Base-by-base conservation (phyloP, 768 basidiomycete species). In the Goffeauzyma gilvescens region DNA sequence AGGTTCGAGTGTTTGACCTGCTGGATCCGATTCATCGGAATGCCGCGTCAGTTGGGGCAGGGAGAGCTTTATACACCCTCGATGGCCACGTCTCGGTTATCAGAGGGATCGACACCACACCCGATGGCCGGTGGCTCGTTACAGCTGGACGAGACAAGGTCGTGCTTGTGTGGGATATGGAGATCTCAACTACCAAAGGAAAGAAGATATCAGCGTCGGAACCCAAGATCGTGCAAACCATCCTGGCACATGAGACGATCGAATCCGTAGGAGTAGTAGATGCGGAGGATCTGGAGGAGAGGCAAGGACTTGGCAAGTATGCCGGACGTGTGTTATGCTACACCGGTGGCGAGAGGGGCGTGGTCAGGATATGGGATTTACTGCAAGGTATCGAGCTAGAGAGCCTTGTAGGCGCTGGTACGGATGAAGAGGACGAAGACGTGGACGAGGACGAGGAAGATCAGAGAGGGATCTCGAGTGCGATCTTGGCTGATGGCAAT, bases 31-130 rank as follows among this genome's bases (percentile, higher is more conserved):
- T 71, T 14, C 71, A 76, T 23, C 72, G 73, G 14, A 68, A 71
- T 14, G 41, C 47, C 1, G 46, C 45, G 5, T 50, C 49, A n/a
- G 51, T 52, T 68, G 71, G 38, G 70, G 71, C 27, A 66, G 57
- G 53, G 1, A 79, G 61, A 75, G 84, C 32, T 67, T 50, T 78
- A 45, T 76, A 76, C 9, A 71, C 89, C n/a, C 68, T 98, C 14
- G 89, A 96, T 53, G 93, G 89, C 0, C 93, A 98, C 62, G 81
- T 82, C 31, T 87, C 83, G 27, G 89, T 96, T 27, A 87, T 90
- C 8, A 71, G 93, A 43, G 87, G 85, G 6, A 69, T 96, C 28
- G 85, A 81, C 53, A 74, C 87, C 18, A 80, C 81, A 4, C 22
- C 30, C 31, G 22, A 21, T 14, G 90, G 89, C 10, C 75, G 75